Evolutionary conservation across 2,329 filamentous ascomycete species (phyloP).

Genomic region (Fusarium oligoseptatum): DNA sequence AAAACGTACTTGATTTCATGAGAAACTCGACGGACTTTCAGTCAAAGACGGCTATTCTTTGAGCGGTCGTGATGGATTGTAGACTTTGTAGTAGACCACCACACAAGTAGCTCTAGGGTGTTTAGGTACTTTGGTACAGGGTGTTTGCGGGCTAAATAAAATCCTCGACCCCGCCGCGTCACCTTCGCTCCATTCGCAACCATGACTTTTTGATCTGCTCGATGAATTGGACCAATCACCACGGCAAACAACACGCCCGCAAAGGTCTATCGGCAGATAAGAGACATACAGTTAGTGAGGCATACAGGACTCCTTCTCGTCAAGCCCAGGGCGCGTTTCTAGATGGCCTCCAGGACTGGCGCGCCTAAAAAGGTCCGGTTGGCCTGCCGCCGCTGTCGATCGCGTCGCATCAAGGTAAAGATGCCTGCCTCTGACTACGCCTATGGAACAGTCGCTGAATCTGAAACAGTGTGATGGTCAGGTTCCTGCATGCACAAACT

Average conservation of each 20-base stretch:
- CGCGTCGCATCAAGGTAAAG: constrained; percentile 53
- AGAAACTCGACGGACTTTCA: neutral
- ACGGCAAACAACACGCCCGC: neutral
- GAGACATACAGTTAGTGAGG: neutral
- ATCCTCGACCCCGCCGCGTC: neutral
- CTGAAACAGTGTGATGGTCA: constrained; percentile 52
- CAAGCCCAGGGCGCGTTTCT: neutral
- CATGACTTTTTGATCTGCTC: neutral
- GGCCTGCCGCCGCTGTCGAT: constrained; percentile 54
- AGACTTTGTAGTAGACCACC: neutral
- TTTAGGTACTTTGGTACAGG: neutral
- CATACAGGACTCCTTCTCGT: neutral
- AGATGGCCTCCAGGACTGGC: constrained; percentile 18
- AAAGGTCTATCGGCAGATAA: neutral
- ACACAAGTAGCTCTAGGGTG: neutral
- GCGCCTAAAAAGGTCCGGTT: constrained; percentile 53
- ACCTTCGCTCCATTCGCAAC: neutral
- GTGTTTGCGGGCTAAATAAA: neutral
- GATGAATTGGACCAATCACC: neutral
- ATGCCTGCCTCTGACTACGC: neutral
- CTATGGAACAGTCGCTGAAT: neutral
- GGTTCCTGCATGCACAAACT: constrained; percentile 54
- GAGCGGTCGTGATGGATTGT: too few relatives aligned
- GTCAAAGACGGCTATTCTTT: neutral
- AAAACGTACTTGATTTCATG: neutral